These are phyloP conservation scores for Alternaria alternata DNA, from an alignment of 2,329 filamentous ascomycete species.

Conservation along the genomic window DNA sequence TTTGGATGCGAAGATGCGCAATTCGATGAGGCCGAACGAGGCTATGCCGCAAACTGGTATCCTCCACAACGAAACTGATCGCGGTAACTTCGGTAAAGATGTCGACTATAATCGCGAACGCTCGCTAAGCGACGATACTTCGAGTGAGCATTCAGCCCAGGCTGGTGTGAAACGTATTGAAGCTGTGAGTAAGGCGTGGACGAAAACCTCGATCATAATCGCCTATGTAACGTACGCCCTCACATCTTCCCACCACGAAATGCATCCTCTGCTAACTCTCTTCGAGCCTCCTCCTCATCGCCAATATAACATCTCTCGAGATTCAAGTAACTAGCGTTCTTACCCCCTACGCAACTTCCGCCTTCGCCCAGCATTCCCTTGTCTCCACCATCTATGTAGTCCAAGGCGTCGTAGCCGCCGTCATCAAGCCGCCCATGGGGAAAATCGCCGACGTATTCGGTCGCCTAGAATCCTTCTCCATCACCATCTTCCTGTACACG, in stretches of 20 bases:
- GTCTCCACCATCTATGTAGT: constrained; percentile 71
- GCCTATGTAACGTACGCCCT: constrained; percentile 54
- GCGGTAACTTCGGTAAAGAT: constrained; percentile 16
- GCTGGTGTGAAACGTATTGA: constrained; percentile 60
- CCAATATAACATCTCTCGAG: constrained; percentile 72
- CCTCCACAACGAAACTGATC: constrained; percentile 9
- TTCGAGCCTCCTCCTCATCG: constrained; percentile 61
- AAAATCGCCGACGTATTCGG: constrained; percentile 70
- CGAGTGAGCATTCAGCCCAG: constrained; percentile 40
- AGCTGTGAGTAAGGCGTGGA: constrained; percentile 60
- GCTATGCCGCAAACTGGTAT: neutral
- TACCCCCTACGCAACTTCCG: constrained; percentile 70
- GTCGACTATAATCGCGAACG: constrained; percentile 7
- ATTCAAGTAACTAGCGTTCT: constrained; percentile 69
- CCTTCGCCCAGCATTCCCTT: constrained; percentile 70
- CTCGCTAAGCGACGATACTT: constrained; percentile 16
- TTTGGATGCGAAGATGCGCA: constrained; percentile 14
- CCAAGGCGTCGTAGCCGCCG: constrained; percentile 68
- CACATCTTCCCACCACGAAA: neutral
- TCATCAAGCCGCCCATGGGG: constrained; percentile 68
- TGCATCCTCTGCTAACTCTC: constrained; percentile 18
- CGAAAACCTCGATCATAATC: constrained; percentile 55
- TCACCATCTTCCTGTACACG: constrained; percentile 63
- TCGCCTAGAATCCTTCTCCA: constrained; percentile 65
- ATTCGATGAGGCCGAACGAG: constrained; percentile 15